Percentiles rank a stretch among this genome's conserved stretches.
phyloP scores from a whole-genome alignment of 306 rosid species.

The Alnus glutinosa region DNA sequence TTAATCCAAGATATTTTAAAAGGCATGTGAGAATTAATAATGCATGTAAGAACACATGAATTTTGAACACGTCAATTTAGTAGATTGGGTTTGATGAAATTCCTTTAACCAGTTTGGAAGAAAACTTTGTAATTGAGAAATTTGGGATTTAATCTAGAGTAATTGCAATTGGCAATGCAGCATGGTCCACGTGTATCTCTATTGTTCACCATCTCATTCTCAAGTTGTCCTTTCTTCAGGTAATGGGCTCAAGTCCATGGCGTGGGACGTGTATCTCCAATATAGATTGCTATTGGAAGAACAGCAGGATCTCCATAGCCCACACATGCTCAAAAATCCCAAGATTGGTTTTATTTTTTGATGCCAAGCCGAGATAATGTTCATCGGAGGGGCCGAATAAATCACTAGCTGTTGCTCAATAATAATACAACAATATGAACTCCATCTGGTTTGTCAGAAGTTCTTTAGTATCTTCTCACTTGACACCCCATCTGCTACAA shows the following conservation, averaged over 20 bases:
- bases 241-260: neutral
- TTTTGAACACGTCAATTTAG: no score
- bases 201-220: neutral
- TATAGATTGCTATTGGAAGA: no score
- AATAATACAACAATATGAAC: slow-evolving; percentile 54
- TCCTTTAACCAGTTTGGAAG: no score
- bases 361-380: slow-evolving; percentile 50
- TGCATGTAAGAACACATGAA: no score
- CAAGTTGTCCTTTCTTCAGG: neutral
- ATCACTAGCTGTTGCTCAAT: slow-evolving; percentile 23
- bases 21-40: no score
- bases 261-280: neutral
- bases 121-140: no score
- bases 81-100: no score
- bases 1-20: no score
- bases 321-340: slow-evolving; percentile 14
- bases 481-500: slow-evolving; percentile 78
- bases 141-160: no score
- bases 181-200: no score
- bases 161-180: no score
- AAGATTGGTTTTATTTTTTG: slow-evolving; percentile 45
- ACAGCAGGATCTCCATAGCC: no score
- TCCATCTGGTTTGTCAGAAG: slow-evolving; percentile 48
- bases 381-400: slow-evolving; percentile 51
- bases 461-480: slow-evolving; percentile 84